Conservation (phyloP, 768 basidiomycete genomes). For the Lactarius deliciosus region DNA sequence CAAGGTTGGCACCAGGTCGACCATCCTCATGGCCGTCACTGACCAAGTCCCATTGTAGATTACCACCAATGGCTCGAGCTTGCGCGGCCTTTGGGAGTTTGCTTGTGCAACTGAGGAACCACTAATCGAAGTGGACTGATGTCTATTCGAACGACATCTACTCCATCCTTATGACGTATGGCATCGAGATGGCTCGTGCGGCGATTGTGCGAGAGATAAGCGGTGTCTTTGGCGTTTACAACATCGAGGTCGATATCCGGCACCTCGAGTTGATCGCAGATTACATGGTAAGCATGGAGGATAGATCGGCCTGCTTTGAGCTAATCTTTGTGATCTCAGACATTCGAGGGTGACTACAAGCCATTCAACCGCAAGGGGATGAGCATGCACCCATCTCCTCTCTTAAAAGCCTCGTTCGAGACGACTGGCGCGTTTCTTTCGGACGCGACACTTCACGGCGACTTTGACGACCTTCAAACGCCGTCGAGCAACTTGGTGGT, state of each 20-base stretch:
- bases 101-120: conserved; percentile 46
- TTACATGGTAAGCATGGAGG: conserved; percentile 78
- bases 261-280: conserved; percentile 98
- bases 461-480: conserved; percentile 88
- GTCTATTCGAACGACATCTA: conserved; percentile 96
- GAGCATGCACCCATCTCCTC: conserved; percentile 87
- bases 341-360: conserved; percentile 96
- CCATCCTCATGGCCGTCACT: conserved; percentile 9
- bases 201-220: conserved; percentile 90
- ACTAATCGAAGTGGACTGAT: conserved; percentile 67
- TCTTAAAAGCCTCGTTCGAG: conserved; percentile 97
- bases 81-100: conserved; percentile 84
- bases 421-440: conserved; percentile 93
- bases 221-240: conserved; percentile 91
- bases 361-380: conserved; percentile 98
- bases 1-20: conserved; percentile 42
- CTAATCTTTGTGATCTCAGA: conserved; percentile 50
- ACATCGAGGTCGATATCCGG: conserved; percentile 89
- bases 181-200: conserved; percentile 93
- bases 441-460: conserved; percentile 88
- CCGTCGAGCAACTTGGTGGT: conserved; percentile 92
- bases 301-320: conserved; percentile 8
- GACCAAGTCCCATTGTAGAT: conserved; percentile 44
- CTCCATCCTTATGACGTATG: conserved; percentile 86
- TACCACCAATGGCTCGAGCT: conserved; percentile 91